Conservation (phyloP, 2,329 filamentous ascomycete genomes). For the Alternaria atra region DNA sequence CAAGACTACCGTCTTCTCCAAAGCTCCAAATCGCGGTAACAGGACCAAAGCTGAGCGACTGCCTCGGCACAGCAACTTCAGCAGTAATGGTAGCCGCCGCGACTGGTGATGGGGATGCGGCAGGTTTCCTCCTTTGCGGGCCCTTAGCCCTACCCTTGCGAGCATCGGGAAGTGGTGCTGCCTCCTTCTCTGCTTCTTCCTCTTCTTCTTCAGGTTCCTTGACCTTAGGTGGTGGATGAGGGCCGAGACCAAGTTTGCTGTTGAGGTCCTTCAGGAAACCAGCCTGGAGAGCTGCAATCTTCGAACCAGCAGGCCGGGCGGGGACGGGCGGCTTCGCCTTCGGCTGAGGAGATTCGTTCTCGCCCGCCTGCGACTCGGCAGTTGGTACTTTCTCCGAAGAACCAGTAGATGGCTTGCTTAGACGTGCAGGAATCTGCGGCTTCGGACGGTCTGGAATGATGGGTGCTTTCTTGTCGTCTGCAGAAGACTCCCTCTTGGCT, state of each 20-base stretch:
- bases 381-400: conserved; percentile 51
- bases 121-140: conserved; percentile 77
- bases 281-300: conserved; percentile 90
- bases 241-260: conserved; percentile 84
- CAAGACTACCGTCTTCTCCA: conserved; percentile 43
- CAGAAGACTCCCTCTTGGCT: conserved; percentile 52
- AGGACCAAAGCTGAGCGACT: conserved; percentile 36
- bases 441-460: conserved; percentile 67
- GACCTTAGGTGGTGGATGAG: conserved; percentile 77
- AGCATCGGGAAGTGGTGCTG: conserved; percentile 84
- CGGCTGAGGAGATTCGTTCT: conserved; percentile 53
- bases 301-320: conserved; percentile 77
- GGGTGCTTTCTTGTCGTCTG: conserved; percentile 62
- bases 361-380: conserved; percentile 32
- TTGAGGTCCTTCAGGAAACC: conserved; percentile 95
- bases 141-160: conserved; percentile 90
- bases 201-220: conserved; percentile 70
- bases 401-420: conserved; percentile 61
- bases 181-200: conserved; percentile 65
- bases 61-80: conserved; percentile 48
- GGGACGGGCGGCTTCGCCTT: conserved; percentile 89
- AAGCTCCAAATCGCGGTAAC: conserved; percentile 49
- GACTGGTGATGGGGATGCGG: conserved; percentile 69
- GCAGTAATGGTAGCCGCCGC: conserved; percentile 50
- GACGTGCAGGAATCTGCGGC: conserved; percentile 69